A percentile compares a stretch with the other conserved stretches of the same genome.
Evolutionary conservation across 1,284 basidiomycete species (phyloP).

Genomic region (Boletus subluridellus): DNA sequence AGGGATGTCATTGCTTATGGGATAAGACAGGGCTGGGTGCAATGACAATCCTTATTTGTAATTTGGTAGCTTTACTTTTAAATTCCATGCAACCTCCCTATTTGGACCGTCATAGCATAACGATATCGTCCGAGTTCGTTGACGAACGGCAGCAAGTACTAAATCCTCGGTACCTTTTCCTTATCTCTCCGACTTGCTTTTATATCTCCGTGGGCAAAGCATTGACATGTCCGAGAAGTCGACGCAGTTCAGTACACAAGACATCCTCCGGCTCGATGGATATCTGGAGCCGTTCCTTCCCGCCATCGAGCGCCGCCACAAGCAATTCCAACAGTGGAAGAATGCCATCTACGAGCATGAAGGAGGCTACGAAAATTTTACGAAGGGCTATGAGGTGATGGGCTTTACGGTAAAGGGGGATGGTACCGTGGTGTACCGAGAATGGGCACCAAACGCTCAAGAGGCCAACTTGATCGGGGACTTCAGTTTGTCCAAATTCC

Average conservation of each 20-base stretch:
- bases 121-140: not conserved
- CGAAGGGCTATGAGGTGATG: conserved; percentile 82
- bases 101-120: not conserved
- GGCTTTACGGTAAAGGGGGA: conserved; percentile 75
- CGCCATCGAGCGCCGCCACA: conserved; percentile 70
- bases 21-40: conserved; percentile 28
- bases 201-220: not conserved
- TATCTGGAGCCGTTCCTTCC: conserved; percentile 76
- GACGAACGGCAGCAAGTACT: conserved; percentile 1
- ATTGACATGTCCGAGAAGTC: conserved; percentile 31
- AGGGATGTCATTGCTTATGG: conserved; percentile 32
- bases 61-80: not conserved
- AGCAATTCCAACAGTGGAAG: conserved; percentile 71
- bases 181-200: conserved; percentile 8
- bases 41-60: conserved; percentile 4
- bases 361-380: conserved; percentile 88
- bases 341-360: conserved; percentile 71
- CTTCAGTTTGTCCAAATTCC: conserved; percentile 70
- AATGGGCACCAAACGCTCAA: conserved; percentile 92
- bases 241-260: conserved; percentile 51
- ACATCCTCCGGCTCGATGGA: conserved; percentile 59
- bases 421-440: conserved; percentile 79
- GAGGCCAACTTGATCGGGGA: conserved; percentile 90
- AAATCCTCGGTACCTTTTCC: conserved; percentile 9
- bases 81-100: conserved; percentile 13